Conservation (phyloP, 176 grass and related monocot species). For the Aegilops speltoides region DNA sequence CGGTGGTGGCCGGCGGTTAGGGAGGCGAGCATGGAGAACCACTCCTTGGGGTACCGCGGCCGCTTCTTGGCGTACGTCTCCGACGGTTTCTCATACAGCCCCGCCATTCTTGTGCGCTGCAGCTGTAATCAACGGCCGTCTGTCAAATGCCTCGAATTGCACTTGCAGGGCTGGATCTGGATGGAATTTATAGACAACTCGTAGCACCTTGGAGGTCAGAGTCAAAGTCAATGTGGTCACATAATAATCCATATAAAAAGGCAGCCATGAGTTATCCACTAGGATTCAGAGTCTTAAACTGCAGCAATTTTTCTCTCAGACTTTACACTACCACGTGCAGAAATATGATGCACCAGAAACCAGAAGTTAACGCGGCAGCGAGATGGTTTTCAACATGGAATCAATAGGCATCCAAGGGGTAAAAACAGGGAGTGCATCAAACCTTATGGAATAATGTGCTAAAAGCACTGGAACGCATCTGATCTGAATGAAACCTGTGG, state of each 20-base stretch:
- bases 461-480: background rate
- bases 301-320: background rate
- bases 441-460: background rate
- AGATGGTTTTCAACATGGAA: conserved; percentile 6
- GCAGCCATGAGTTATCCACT: conserved; percentile 18
- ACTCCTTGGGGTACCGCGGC: conserved; percentile 57
- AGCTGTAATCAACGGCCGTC: background rate
- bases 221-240: conserved; percentile 31
- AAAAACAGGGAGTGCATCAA: background rate
- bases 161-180: background rate
- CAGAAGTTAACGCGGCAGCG: background rate
- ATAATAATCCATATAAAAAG: conserved; percentile 5
- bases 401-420: background rate
- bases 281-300: background rate
- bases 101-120: conserved; percentile 40
- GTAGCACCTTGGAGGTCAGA: background rate
- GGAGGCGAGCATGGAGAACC: conserved; percentile 52
- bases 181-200: conserved; percentile 25
- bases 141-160: conserved; percentile 2
- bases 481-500: conserved; percentile 5
- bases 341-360: conserved; percentile 2
- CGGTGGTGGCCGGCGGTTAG: conserved; percentile 45
- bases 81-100: conserved; percentile 36
- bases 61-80: conserved; percentile 51
- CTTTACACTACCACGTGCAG: background rate